Evolutionary conservation across 2,329 filamentous ascomycete species (phyloP).

Genomic region (Oidium heveae): DNA sequence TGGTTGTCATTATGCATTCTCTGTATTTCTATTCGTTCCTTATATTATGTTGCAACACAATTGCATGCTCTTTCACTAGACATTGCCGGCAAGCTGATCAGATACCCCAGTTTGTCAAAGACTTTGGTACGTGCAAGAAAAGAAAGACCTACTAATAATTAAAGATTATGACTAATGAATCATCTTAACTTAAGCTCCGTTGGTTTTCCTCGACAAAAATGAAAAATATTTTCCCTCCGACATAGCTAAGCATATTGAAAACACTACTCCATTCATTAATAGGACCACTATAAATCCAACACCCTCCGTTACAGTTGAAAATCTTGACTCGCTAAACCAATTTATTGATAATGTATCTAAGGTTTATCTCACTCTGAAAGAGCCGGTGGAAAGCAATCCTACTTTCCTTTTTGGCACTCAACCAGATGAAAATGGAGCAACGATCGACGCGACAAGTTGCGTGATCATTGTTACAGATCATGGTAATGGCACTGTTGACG

Average conservation of each 20-base stretch:
- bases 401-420: constrained; percentile 25
- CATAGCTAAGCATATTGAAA: constrained; percentile 19
- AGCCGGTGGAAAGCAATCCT: constrained; percentile 21
- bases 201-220: constrained; percentile 23
- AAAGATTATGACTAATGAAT: no score
- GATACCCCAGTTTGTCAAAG: no score
- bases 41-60: no score
- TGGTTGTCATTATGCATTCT: no score
- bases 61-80: no score
- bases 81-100: no score
- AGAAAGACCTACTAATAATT: no score
- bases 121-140: no score
- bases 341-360: constrained; percentile 17
- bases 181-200: constrained; percentile 20
- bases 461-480: constrained; percentile 33
- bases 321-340: constrained; percentile 21
- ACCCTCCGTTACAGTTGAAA: constrained; percentile 19
- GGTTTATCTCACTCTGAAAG: constrained; percentile 23
- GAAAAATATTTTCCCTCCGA: constrained; percentile 25
- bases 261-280: constrained; percentile 21
- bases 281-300: constrained; percentile 16
- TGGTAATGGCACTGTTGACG: constrained; percentile 20
- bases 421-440: constrained; percentile 25
- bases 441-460: constrained; percentile 21
- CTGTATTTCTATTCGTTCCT: no score